Evolutionary conservation across 768 basidiomycete genomes (phyloP).

Genomic region (Russula foetens): DNA sequence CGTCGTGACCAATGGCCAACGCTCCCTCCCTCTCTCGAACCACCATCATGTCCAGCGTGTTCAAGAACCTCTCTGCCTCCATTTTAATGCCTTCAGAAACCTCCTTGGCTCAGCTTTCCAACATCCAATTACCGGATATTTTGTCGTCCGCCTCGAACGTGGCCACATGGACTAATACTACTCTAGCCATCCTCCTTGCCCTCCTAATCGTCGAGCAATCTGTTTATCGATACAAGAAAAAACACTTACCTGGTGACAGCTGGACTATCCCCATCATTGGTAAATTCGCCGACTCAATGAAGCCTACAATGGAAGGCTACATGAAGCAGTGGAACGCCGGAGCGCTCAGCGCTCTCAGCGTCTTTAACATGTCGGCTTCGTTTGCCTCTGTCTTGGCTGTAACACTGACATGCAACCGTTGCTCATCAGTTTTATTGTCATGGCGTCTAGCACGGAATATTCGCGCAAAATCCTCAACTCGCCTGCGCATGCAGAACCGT

Average conservation of each 20-base stretch:
- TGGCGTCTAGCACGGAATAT: conserved; percentile 91
- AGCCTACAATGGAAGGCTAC: conserved; percentile 88
- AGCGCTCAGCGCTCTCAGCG: conserved; percentile 80
- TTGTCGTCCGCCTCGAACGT: conserved; percentile 29
- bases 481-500: conserved; percentile 86
- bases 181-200: conserved; percentile 55
- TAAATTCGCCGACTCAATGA: conserved; percentile 87
- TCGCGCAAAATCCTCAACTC: conserved; percentile 95
- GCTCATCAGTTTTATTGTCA: conserved; percentile 88
- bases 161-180: conserved; percentile 56
- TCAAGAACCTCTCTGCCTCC: conserved; percentile 28
- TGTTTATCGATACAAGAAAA: conserved; percentile 85
- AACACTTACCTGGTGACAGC: conserved; percentile 71
- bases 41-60: conserved; percentile 29
- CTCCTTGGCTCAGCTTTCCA: conserved; percentile 32
- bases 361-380: conserved; percentile 83
- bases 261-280: conserved; percentile 99
- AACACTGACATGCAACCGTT: not conserved
- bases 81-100: conserved; percentile 38
- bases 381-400: conserved; percentile 2
- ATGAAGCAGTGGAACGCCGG: conserved; percentile 89
- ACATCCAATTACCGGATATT: conserved; percentile 42
- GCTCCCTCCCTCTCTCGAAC: not conserved
- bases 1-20: too few species aligned
- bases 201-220: conserved; percentile 83